Conservation (phyloP, 345 rosid species). For the Citrus hindsii region DNA sequence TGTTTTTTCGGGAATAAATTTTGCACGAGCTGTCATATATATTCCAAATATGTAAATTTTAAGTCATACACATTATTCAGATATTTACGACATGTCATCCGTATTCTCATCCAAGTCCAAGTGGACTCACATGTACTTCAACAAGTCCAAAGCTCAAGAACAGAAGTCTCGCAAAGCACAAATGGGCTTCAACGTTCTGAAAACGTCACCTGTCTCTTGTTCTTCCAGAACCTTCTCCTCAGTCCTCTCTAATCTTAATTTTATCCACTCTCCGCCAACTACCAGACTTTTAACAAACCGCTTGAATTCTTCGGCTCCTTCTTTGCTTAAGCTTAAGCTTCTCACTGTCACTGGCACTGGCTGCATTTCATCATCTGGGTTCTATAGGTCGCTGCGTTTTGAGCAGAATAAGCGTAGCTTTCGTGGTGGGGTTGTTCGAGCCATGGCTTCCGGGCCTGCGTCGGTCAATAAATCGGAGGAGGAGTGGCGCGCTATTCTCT, state of each 20-base stretch:
- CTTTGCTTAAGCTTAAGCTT: conserved; percentile 8
- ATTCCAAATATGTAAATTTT: too few species aligned
- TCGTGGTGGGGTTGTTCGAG: conserved; percentile 39
- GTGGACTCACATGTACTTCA: fast-evolving
- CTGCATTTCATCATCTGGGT: conserved; percentile 24
- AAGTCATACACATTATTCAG: too few species aligned
- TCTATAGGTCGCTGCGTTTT: conserved; percentile 12
- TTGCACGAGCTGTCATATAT: too few species aligned
- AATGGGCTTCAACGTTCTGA: conserved; percentile 43
- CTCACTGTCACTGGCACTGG: background rate
- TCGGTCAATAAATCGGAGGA: conserved; percentile 75
- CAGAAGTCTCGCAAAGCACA: background rate
- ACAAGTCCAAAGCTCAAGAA: background rate
- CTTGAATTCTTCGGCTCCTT: background rate
- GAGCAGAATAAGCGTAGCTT: conserved; percentile 32
- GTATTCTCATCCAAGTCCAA: too few species aligned
- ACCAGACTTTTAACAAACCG: background rate
- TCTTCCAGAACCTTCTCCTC: conserved; percentile 7
- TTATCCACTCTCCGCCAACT: background rate
- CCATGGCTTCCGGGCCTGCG: conserved; percentile 62
- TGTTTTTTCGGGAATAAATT: fast-evolving
- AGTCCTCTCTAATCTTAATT: background rate
- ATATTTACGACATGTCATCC: too few species aligned
- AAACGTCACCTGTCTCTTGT: conserved; percentile 31
- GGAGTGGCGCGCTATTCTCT: conserved; percentile 83